Evolutionary conservation across 345 rosid species (phyloP), one percentile per base, ranked within the genome.

Genomic region (Populus deltoides): DNA sequence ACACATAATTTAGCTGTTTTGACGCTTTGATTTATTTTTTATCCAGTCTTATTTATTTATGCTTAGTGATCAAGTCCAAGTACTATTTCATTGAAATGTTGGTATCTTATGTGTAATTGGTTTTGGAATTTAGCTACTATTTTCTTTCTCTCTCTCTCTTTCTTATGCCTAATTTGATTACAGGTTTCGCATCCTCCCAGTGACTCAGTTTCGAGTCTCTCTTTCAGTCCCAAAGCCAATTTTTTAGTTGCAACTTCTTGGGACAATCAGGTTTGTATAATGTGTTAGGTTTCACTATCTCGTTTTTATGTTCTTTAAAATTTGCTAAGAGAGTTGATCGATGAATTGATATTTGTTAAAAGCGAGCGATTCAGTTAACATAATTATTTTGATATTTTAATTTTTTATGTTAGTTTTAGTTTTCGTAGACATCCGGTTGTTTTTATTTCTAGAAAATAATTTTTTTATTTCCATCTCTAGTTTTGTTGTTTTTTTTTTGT

Each of bases 181-280:
- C 74, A 96, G 99, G 98, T 97, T 62, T 73, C 87, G 71, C 97
- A 93, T 74, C 93, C 97, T 57, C 98, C 99, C 3, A 76, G 75
- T 51, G 99, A 92, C 82, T 94, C 98, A 15, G 86, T 97, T 73
- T 92, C 97, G 7, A 97, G 98, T 78, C 95, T 97, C 71, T 66
- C 87, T 81, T 97, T 97, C 89, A 94, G 98, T 87, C 94, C 99
- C 55, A 91, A 89, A 84, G 99, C 95, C 38, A 95, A 97, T 80
- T 81, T 88, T 72, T 87, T 97, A 83, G 90, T 94, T 35, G 97
- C 98, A 27, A 91, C 96, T 79, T 94, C 99, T 39, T 97, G 99
- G 99, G 99, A 97, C 85, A 97, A 91, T 81, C 99, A 97, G 97
- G 99, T 97, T 75, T 68, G 81, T 77, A 20, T 36, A 27, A 3